Conservation (phyloP, 2,329 filamentous ascomycete species). For the Aspergillus ibericus region DNA sequence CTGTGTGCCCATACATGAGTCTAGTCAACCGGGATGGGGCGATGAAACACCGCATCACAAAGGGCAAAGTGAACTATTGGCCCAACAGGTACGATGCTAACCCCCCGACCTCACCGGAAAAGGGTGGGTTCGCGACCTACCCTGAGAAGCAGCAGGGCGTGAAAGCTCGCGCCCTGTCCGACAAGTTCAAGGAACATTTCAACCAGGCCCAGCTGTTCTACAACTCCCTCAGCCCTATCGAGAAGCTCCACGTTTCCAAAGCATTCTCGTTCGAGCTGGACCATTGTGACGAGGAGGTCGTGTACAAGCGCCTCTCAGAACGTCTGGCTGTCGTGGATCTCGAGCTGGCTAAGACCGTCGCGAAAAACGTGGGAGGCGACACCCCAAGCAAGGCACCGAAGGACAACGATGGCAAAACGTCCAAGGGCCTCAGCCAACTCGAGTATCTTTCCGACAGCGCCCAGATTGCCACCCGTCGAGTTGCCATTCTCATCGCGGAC, state of each 20-base stretch:
- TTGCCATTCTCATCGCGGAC: constrained; percentile 76
- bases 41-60: constrained; percentile 70
- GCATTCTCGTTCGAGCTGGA: constrained; percentile 42
- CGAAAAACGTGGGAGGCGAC: constrained; percentile 69
- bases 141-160: constrained; percentile 66
- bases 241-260: constrained; percentile 37
- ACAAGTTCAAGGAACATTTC: constrained; percentile 48
- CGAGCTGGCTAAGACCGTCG: constrained; percentile 66
- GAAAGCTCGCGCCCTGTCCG: constrained; percentile 58
- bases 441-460: constrained; percentile 64
- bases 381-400: constrained; percentile 55
- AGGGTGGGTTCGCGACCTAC: constrained; percentile 70
- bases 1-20: constrained; percentile 73
- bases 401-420: constrained; percentile 66
- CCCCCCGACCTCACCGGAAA: constrained; percentile 61
- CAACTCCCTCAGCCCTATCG: constrained; percentile 36
- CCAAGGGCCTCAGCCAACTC: constrained; percentile 62
- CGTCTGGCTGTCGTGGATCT: constrained; percentile 72
- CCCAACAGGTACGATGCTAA: constrained; percentile 67
- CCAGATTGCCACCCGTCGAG: constrained; percentile 68
- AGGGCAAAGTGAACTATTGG: constrained; percentile 76
- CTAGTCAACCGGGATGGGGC: constrained; percentile 74
- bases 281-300: constrained; percentile 71
- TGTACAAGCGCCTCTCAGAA: constrained; percentile 69
- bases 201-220: constrained; percentile 42